phyloP scores from a whole-genome alignment of 352 stramenopile species.

The Phytophthora rubi region DNA sequence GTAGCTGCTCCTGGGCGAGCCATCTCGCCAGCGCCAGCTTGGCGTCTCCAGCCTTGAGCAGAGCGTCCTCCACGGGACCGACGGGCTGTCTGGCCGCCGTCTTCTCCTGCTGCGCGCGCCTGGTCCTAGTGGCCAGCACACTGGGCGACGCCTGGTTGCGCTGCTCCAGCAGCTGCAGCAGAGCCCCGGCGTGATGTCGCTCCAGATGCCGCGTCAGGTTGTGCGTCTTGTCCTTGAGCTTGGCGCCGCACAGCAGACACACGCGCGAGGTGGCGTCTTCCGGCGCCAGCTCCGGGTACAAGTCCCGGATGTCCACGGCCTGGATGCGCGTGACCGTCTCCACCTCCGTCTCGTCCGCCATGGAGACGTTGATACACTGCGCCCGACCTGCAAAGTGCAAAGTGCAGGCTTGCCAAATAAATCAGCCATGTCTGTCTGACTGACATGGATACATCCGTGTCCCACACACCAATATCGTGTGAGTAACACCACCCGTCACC shows the following conservation, averaged over 20 bases:
- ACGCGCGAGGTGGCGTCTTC: conserved; percentile 53
- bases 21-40: conserved; percentile 47
- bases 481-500: background rate
- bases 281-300: conserved; percentile 47
- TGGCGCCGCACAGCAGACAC: conserved; percentile 52
- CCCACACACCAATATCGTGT: background rate
- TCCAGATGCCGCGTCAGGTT: conserved; percentile 70
- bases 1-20: conserved; percentile 54
- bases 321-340: conserved; percentile 60
- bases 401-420: conserved; percentile 16
- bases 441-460: conserved; percentile 32
- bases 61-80: conserved; percentile 11
- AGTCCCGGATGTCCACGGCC: conserved; percentile 55
- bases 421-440: conserved; percentile 23
- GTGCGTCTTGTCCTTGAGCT: conserved; percentile 73
- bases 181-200: conserved; percentile 52
- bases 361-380: conserved; percentile 17
- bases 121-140: conserved; percentile 9
- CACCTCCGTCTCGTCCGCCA: conserved; percentile 62
- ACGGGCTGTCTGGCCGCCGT: conserved; percentile 15
- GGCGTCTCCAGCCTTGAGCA: conserved; percentile 32
- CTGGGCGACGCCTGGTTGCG: conserved; percentile 36
- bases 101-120: conserved; percentile 21
- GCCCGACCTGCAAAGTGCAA: conserved; percentile 8
- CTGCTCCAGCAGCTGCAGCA: conserved; percentile 61